phyloP scores from a whole-genome alignment of 2,329 filamentous ascomycete genomes.

The Dichotomopilus funicola region DNA sequence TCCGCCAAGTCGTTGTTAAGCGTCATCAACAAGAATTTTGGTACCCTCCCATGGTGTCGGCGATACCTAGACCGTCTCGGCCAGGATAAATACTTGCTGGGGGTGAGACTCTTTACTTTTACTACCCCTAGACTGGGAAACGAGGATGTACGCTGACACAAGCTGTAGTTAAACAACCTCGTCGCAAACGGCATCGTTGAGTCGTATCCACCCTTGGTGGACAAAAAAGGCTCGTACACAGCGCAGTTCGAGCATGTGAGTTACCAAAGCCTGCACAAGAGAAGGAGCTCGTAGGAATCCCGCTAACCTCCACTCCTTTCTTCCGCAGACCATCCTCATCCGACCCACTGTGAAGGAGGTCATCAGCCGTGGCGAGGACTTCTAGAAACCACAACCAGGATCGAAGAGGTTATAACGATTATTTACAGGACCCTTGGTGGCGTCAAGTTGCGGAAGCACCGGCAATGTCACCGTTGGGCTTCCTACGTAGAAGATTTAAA shows the following conservation, averaged over 20 bases:
- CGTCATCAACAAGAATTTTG: slow-evolving; percentile 94
- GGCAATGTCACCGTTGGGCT: too few species aligned
- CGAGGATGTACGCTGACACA: neutral
- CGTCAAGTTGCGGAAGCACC: neutral
- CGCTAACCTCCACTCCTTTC: too few species aligned
- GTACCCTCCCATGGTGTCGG: slow-evolving; percentile 83
- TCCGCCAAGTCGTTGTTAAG: slow-evolving; percentile 81
- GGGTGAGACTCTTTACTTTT: slow-evolving; percentile 47
- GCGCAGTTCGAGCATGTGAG: slow-evolving; percentile 92
- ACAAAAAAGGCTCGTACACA: slow-evolving; percentile 91
- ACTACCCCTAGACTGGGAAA: neutral
- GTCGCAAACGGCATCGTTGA: slow-evolving; percentile 80
- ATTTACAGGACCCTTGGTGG: neutral
- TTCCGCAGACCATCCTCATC: slow-evolving; percentile 63
- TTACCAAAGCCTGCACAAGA: slow-evolving; percentile 22
- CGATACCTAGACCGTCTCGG: slow-evolving; percentile 89
- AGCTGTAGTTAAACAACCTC: slow-evolving; percentile 75
- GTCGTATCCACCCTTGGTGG: slow-evolving; percentile 80
- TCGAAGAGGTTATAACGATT: neutral
- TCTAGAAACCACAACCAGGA: slow-evolving; percentile 41
- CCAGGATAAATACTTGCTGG: slow-evolving; percentile 88
- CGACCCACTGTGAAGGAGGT: slow-evolving; percentile 80
- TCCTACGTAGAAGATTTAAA: too few species aligned
- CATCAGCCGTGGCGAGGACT: slow-evolving; percentile 79
- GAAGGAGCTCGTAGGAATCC: neutral